Base-by-base conservation (phyloP, 192 early-diverging fungal genomes). In the Chytriomyces sp. region DNA sequence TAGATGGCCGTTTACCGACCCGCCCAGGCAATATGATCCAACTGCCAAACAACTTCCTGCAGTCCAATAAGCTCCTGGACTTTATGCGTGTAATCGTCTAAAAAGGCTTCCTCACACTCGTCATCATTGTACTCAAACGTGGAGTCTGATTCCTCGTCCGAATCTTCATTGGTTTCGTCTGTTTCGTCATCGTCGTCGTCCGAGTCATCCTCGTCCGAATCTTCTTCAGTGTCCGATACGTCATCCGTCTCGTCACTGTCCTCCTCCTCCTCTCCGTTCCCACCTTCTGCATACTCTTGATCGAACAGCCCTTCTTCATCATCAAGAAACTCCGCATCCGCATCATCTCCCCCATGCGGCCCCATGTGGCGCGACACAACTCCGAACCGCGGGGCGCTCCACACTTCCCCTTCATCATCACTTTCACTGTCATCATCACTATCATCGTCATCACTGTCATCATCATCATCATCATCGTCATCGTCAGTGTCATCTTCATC, bases 41-140 rank as follows among this genome's bases (percentile, higher is more conserved):
- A 45, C 28, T 62, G 45, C 23, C n/a, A 43, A 62, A 49, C 24
- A 8, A 73, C 60, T 18, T 73, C 71, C 18, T 49, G 44, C 59
- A 73, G 45, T 43, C 71, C 71, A 61, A 73, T 49, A 13, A 73
- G 45, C 26, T 73, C 71, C 10, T 73, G 71, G 26, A 73, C 9
- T 45, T 73, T 73, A 18, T 13, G 20, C 44, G 49, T 73, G 60
- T 62, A 73, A n/a, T 73, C 71, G n/a, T 73, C 71, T 44, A 73
- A 62, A 62, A 73, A 73, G 18, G 68, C 46, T 35, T 69, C 68
- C 50, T 69, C 68, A 16, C 16, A 16, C 8, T 53, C 49, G 7
- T 69, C 68, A 7, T 69, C 49, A 26, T 49, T 7, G 8, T 28
- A 23, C 10, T 53, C 18, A 43, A 28, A 10, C 9, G 10, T 7